Evolutionary conservation across 2,329 filamentous ascomycete species (phyloP), one percentile per base, ranked within the genome.

Genomic region (Scleromitrula shiraiana): DNA sequence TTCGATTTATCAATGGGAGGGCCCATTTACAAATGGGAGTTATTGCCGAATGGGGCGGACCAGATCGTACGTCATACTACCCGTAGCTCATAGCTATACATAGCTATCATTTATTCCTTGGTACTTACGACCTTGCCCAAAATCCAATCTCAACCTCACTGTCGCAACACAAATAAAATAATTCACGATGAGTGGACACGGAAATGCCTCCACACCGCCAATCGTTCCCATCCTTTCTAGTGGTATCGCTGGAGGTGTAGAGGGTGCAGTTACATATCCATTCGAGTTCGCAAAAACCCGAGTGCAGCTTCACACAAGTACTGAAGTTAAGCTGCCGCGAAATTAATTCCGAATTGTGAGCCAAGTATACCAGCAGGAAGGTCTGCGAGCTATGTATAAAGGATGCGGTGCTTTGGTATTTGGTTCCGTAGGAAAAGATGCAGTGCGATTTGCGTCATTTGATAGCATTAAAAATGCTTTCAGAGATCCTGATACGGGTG

Each of bases 261-360:
- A 50, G 40, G 37, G 41, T 1, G 37, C 29, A 15, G 41, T 46
- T 5, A 52, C 50, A 14, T 83, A 83, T 62, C 80, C 80, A 0
- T 77, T 83, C 56, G 80, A 84, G 59, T 85, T 82, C 56, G 78
- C 80, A 46, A 85, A 85, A 64, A 83, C 80, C 0, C 68, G 77
- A 46, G 72, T 78, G 3, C 78, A 83, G 53, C 67, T 82, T n/a
- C 67, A 63, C 65, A 50, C n/a, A n/a, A n/a, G n/a, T n/a, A n/a
- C 59, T 66, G 33, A 66, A 33, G 48, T 50, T 2, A 65, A 68
- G 10, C 67, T 70, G 7, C 71, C 75, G 0, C 67, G 67, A 33
- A 83, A 83, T 46, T 80, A 79, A 0, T 77, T 82, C 56, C 56
- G 66, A 0, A 71, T 83, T 5, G 75, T 84, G 26, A 49, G 64